Conservation (phyloP, 2,329 filamentous ascomycete genomes). For the Colletotrichum australisinense region DNA sequence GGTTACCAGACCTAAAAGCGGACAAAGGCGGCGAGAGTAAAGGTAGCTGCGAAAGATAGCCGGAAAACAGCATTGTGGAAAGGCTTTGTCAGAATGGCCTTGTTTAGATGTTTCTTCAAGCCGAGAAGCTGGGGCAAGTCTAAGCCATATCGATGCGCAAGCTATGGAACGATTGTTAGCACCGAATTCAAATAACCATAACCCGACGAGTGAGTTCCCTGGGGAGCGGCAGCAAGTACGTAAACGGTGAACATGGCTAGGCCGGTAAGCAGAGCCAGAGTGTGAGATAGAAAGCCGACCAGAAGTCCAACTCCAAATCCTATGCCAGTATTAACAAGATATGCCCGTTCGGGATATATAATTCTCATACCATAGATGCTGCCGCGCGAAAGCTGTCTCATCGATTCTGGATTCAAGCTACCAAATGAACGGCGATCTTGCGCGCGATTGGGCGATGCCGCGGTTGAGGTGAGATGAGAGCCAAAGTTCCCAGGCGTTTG, state of each 20-base stretch:
- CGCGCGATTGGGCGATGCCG: background rate
- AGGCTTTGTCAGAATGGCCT: constrained; percentile 26
- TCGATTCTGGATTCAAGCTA: constrained; percentile 18
- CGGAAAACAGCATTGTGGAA: constrained; percentile 32
- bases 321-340: constrained; percentile 41
- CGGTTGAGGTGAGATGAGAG: background rate
- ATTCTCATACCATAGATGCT: constrained; percentile 21
- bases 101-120: constrained; percentile 45
- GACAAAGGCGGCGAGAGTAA: constrained; percentile 69
- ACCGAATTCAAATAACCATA: background rate
- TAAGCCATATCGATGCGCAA: constrained; percentile 47
- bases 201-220: background rate
- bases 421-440: background rate
- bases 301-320: constrained; percentile 73
- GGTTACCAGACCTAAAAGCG: constrained; percentile 52
- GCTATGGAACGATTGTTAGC: constrained; percentile 36
- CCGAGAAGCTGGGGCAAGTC: constrained; percentile 45
- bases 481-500: constrained; percentile 1
- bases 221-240: constrained; percentile 53
- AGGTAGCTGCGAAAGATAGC: constrained; percentile 75
- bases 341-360: too few species aligned
- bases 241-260: constrained; percentile 72
- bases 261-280: constrained; percentile 75
- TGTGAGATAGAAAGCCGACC: constrained; percentile 77
- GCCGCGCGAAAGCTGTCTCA: constrained; percentile 33